Evolutionary conservation across 495 filamentous ascomycete genomes (phyloP).

Genomic region (Neurospora sp.): DNA sequence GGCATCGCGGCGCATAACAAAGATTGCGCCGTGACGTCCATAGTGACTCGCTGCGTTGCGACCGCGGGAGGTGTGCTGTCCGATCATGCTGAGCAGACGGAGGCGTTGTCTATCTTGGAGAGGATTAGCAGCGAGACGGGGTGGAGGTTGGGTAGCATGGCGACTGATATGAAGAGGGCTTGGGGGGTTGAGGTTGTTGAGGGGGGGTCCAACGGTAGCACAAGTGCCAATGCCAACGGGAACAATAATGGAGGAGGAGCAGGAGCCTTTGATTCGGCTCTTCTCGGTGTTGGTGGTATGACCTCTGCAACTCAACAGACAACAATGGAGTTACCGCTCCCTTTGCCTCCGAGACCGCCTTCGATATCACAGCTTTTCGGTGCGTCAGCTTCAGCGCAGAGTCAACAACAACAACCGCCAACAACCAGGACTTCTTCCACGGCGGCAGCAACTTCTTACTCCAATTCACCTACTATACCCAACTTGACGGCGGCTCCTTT

Average conservation of each 20-base stretch:
- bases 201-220: background rate
- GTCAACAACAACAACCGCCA: background rate
- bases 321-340: background rate
- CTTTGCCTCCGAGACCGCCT: background rate
- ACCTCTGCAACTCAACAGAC: background rate
- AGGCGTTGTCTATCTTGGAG: constrained; percentile 68
- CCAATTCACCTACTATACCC: background rate
- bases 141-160: constrained; percentile 61
- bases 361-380: background rate
- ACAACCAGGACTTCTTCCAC: background rate
- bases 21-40: constrained; percentile 65
- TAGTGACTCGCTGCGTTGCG: constrained; percentile 67
- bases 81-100: constrained; percentile 63
- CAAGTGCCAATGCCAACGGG: background rate
- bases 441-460: background rate
- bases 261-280: background rate
- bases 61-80: constrained; percentile 69
- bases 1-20: constrained; percentile 79
- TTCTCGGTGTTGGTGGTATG: background rate
- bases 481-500: background rate
- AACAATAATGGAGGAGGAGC: background rate
- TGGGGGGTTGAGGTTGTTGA: constrained; percentile 39
- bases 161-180: constrained; percentile 55
- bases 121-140: constrained; percentile 66
- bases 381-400: background rate